A percentile compares a stretch with the other conserved stretches of the same genome.
These are phyloP conservation scores for Diaporthe sp. DNA, from an alignment of 2,329 filamentous ascomycete genomes.

Conservation along the genomic window DNA sequence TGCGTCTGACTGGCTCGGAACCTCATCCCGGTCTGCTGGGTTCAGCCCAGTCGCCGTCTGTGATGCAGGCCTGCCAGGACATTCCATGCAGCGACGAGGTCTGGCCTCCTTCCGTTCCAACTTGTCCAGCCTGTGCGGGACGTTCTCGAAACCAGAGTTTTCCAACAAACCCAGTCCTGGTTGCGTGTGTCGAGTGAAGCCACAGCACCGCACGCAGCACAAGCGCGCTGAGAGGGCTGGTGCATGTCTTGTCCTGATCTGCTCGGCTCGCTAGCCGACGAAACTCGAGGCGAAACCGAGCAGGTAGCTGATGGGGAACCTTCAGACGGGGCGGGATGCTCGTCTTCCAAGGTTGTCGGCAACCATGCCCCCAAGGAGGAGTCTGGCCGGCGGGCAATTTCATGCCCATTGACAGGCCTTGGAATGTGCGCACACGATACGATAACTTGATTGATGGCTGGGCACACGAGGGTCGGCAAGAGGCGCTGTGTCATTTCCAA, in stretches of 20 bases:
- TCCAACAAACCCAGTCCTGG: conserved; percentile 21
- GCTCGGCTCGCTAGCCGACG: conserved; percentile 37
- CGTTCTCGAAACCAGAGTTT: conserved; percentile 30
- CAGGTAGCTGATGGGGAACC: conserved; percentile 14
- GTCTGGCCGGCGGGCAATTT: conserved; percentile 22
- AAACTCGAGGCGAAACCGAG: conserved; percentile 33
- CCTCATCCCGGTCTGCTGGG: conserved; percentile 23
- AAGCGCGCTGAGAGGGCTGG: background rate
- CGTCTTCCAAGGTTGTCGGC: background rate
- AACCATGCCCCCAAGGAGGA: conserved; percentile 18
- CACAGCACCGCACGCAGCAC: conserved; percentile 1
- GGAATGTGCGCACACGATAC: background rate
- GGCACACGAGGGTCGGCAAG: conserved; percentile 10
- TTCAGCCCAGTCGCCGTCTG: conserved; percentile 21
- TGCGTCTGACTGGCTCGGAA: conserved; percentile 25
- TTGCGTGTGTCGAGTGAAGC: conserved; percentile 2
- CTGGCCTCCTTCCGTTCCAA: conserved; percentile 4
- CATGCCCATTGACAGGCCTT: conserved; percentile 8
- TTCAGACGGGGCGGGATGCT: conserved; percentile 8
- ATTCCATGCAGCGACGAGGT: conserved; percentile 2
- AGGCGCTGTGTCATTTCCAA: conserved; percentile 35
- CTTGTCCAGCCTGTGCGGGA: conserved; percentile 19
- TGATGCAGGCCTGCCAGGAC: conserved; percentile 30
- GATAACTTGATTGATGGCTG: background rate
- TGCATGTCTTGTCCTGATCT: conserved; percentile 16